A percentile compares a stretch with the other conserved stretches of the same genome.
Conservation (phyloP, 495 filamentous ascomycete species). For the Tuber microsphaerosporum region DNA sequence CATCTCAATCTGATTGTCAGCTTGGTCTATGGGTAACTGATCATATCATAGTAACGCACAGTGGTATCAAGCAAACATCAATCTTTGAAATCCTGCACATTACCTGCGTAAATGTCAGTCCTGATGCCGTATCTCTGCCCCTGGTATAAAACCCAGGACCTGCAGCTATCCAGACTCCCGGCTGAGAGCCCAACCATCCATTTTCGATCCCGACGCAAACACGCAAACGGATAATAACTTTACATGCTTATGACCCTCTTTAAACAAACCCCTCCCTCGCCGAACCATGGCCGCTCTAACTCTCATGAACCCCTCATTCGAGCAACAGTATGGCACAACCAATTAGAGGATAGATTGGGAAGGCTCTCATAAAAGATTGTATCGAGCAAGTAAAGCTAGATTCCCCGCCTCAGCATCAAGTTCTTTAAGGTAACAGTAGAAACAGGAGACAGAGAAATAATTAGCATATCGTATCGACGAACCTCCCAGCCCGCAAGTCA, state of each 20-base stretch:
- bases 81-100: not conserved
- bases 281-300: not conserved
- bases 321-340: not conserved
- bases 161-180: not conserved
- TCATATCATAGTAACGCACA: not conserved
- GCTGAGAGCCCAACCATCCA: not conserved
- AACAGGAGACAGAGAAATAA: not conserved
- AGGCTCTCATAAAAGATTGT: not conserved
- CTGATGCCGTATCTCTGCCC: not conserved
- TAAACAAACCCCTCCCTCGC: not conserved
- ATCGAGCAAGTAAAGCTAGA: not conserved
- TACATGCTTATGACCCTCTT: not conserved
- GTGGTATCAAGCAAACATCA: not conserved
- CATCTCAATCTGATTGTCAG: not conserved
- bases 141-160: not conserved
- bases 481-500: not conserved
- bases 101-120: conserved; percentile 3
- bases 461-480: not conserved
- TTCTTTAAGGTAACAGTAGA: not conserved
- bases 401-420: not conserved
- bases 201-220: not conserved
- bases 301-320: not conserved
- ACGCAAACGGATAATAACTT: not conserved
- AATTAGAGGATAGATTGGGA: not conserved
- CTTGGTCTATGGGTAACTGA: not conserved